Conservation (phyloP, 129 eudicot genomes). For the Chrysanthemum seticuspe region DNA sequence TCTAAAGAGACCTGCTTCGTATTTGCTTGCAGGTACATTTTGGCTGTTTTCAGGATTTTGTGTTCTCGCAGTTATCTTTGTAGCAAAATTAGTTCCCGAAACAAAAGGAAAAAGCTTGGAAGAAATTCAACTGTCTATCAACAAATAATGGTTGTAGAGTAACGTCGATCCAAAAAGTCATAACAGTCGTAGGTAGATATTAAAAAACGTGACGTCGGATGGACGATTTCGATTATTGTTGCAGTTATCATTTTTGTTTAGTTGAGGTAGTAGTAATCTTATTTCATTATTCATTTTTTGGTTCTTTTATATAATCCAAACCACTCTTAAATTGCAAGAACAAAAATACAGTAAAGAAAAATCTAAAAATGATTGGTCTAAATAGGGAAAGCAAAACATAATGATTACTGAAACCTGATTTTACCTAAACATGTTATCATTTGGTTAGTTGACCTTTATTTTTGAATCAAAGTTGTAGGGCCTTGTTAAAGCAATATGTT, state of each 20-base stretch:
- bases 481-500: too few species aligned
- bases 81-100: slow-evolving; percentile 74
- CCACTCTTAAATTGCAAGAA: too few species aligned
- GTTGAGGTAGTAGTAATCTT: slow-evolving; percentile 11
- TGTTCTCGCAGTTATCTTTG: slow-evolving; percentile 52
- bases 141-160: slow-evolving; percentile 25
- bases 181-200: slow-evolving; percentile 12
- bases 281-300: slow-evolving; percentile 8
- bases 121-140: slow-evolving; percentile 67
- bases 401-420: too few species aligned
- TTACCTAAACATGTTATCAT: too few species aligned
- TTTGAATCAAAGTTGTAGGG: too few species aligned
- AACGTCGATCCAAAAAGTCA: too few species aligned
- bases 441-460: too few species aligned
- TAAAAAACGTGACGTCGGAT: slow-evolving; percentile 9
- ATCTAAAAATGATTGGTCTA: too few species aligned
- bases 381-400: too few species aligned
- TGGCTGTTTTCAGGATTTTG: slow-evolving; percentile 55
- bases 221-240: not conserved
- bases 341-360: too few species aligned
- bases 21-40: slow-evolving; percentile 56
- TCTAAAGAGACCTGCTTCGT: not conserved
- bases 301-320: too few species aligned
- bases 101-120: slow-evolving; percentile 86
- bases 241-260: slow-evolving; percentile 18